These are phyloP conservation scores for Penicillium sp. DNA, from an alignment of 2,329 filamentous ascomycete genomes.

Conservation along the genomic window DNA sequence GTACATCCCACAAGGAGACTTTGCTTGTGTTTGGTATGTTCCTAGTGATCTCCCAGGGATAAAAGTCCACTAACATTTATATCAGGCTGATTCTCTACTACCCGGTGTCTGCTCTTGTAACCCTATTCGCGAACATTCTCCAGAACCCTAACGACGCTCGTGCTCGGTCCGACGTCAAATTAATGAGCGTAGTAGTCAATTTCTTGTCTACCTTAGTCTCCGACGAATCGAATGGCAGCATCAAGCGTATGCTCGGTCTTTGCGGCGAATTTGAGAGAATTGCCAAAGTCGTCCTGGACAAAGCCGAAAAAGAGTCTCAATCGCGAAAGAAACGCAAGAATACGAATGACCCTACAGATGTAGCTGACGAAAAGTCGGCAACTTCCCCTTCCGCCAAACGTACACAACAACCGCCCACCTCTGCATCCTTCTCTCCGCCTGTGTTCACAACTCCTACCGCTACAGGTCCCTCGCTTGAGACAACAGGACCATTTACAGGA, in stretches of 20 bases:
- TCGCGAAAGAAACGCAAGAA: conserved; percentile 82
- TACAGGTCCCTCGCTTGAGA: conserved; percentile 16
- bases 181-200: conserved; percentile 91
- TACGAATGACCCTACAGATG: conserved; percentile 43
- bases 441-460: conserved; percentile 25
- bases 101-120: conserved; percentile 90
- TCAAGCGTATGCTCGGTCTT: conserved; percentile 88
- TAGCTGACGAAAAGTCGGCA: conserved; percentile 18
- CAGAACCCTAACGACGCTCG: conserved; percentile 90
- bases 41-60: neutral
- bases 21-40: conserved; percentile 87
- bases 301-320: conserved; percentile 79
- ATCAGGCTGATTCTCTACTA: conserved; percentile 86
- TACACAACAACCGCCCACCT: conserved; percentile 19
- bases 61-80: conserved; percentile 13
- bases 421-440: conserved; percentile 28
- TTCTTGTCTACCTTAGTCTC: conserved; percentile 87
- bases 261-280: conserved; percentile 98
- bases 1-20: conserved; percentile 94
- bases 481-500: conserved; percentile 26
- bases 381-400: conserved; percentile 30
- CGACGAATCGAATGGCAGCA: conserved; percentile 84
- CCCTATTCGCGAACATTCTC: conserved; percentile 91
- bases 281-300: conserved; percentile 84
- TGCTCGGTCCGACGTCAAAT: conserved; percentile 79